phyloP scores from a whole-genome alignment of 306 rosid genomes.

The Gleditsia sinensis region DNA sequence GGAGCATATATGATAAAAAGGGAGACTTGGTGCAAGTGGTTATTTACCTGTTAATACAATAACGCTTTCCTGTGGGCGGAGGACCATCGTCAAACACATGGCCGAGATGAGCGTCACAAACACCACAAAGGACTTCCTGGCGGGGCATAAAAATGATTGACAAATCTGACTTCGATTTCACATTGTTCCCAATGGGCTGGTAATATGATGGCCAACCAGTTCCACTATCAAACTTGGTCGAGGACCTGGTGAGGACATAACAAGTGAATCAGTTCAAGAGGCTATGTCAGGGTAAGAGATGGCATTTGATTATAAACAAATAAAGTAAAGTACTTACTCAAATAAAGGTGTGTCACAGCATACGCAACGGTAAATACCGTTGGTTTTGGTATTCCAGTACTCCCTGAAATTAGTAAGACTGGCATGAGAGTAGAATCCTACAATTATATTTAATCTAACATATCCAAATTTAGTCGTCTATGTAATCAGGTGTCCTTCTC shows the following conservation, averaged over 20 bases:
- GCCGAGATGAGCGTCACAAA: conserved; percentile 94
- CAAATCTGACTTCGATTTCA: conserved; percentile 75
- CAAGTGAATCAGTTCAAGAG: neutral
- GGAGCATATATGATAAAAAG: neutral
- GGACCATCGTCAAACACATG: conserved; percentile 98
- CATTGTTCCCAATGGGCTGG: conserved; percentile 76
- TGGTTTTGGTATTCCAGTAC: conserved; percentile 85
- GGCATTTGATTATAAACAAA: neutral
- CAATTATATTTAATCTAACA: neutral
- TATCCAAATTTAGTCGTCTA: neutral
- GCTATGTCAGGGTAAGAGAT: neutral
- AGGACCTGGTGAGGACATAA: conserved; percentile 63
- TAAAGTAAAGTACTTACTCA: conserved; percentile 59
- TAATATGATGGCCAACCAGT: conserved; percentile 99
- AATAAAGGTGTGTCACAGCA: conserved; percentile 90
- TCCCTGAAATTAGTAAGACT: conserved; percentile 50
- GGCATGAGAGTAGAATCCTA: neutral
- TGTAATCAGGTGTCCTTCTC: conserved; percentile 6
- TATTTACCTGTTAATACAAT: conserved; percentile 81
- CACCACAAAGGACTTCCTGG: conserved; percentile 80
- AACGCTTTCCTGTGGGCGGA: conserved; percentile 87
- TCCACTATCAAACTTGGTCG: conserved; percentile 89
- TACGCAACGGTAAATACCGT: conserved; percentile 78
- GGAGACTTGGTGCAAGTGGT: neutral
- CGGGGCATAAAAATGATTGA: conserved; percentile 96